Evolutionary conservation across 2,329 filamentous ascomycete species (phyloP).

Genomic region (Annulohypoxylon truncatum): DNA sequence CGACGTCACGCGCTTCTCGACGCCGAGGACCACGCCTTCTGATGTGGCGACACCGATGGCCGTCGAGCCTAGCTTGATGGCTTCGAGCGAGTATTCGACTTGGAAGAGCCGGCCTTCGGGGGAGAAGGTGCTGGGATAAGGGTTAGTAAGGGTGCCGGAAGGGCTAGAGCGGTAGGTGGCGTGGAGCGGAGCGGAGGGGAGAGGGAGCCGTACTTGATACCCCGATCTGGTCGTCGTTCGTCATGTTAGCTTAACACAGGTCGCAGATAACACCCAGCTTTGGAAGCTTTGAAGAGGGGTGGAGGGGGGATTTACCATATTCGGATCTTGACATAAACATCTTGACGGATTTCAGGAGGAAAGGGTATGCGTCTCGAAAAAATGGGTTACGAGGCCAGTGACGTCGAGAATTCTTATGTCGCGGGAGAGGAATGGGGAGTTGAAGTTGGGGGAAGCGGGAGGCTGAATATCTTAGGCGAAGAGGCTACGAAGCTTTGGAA

Average conservation of each 20-base stretch:
- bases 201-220: slow-evolving; percentile 82
- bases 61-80: slow-evolving; percentile 98
- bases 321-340: slow-evolving; percentile 99
- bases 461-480: slow-evolving; percentile 17
- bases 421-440: slow-evolving; percentile 15
- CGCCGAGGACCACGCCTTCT: slow-evolving; percentile 93
- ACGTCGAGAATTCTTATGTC: background rate
- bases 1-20: slow-evolving; percentile 98
- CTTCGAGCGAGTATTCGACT: slow-evolving; percentile 99
- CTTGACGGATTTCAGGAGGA: slow-evolving; percentile 62
- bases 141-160: slow-evolving; percentile 38
- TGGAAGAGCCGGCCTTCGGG: slow-evolving; percentile 99
- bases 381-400: slow-evolving; percentile 1
- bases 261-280: slow-evolving; percentile 27
- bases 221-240: slow-evolving; percentile 77
- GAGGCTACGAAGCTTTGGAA: slow-evolving; percentile 40
- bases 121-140: slow-evolving; percentile 87
- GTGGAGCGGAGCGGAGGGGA: slow-evolving; percentile 1
- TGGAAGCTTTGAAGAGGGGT: slow-evolving; percentile 37
- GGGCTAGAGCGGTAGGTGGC: background rate
- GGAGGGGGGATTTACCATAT: slow-evolving; percentile 80
- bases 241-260: slow-evolving; percentile 34
- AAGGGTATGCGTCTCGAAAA: background rate
- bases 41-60: slow-evolving; percentile 97
- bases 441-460: slow-evolving; percentile 16